Evolutionary conservation across 2,329 filamentous ascomycete genomes (phyloP).

Genomic region (Rutstroemia sp.): DNA sequence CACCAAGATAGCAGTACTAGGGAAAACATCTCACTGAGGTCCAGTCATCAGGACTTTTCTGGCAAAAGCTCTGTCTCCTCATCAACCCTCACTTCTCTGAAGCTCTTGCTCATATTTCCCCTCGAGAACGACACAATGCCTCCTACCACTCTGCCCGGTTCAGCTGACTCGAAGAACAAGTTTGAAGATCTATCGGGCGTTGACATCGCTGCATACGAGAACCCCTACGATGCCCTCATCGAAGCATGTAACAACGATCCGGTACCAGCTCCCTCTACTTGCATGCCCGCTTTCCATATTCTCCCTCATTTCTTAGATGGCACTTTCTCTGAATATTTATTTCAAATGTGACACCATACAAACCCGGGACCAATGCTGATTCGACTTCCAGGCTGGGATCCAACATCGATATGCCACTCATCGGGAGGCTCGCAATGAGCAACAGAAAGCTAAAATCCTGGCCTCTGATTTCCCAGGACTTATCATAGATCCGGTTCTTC

Average conservation of each 20-base stretch:
- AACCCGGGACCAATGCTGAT: not conserved
- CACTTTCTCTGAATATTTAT: not conserved
- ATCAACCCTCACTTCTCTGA: no score
- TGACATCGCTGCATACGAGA: constrained; percentile 23
- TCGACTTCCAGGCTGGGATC: constrained; percentile 19
- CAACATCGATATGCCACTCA: constrained; percentile 57
- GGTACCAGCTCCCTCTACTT: constrained; percentile 11
- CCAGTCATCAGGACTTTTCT: no score
- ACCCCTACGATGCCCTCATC: constrained; percentile 30
- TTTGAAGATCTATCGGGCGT: constrained; percentile 30
- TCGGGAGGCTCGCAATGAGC: constrained; percentile 64
- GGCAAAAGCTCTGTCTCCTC: no score
- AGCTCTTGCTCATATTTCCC: no score
- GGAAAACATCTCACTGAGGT: no score
- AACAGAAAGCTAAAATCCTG: constrained; percentile 70
- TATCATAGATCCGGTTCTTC: constrained; percentile 67
- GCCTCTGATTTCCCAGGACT: constrained; percentile 60
- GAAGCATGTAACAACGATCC: constrained; percentile 28
- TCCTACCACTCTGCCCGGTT: constrained; percentile 11
- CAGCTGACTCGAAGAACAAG: constrained; percentile 26
- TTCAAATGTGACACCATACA: not conserved
- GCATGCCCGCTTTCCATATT: not conserved
- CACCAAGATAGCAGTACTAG: no score
- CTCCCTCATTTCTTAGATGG: not conserved
- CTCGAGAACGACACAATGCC: constrained; percentile 9